phyloP scores from a whole-genome alignment of 495 filamentous ascomycete species.

The Hypoxylon fragiforme region DNA sequence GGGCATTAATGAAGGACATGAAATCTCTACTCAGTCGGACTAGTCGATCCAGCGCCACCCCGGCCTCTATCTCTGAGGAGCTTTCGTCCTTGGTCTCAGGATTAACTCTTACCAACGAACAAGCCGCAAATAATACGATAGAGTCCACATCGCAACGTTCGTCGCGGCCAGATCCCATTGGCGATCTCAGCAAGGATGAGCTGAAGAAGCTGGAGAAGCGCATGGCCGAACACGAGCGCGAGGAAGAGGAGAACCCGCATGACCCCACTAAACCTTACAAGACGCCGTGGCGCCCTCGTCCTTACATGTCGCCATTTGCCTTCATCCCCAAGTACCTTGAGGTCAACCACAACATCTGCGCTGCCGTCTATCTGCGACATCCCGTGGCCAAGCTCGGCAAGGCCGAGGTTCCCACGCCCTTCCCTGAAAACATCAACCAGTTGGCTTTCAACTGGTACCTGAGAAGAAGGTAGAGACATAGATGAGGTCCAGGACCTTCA shows the following conservation, averaged over 20 bases:
- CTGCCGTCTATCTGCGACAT: slow-evolving; percentile 92
- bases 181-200: slow-evolving; percentile 43
- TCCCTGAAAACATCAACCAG: slow-evolving; percentile 61
- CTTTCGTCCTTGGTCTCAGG: slow-evolving; percentile 33
- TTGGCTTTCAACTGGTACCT: slow-evolving; percentile 94
- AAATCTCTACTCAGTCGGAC: slow-evolving; percentile 31
- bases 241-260: slow-evolving; percentile 65
- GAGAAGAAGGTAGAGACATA: slow-evolving; percentile 66
- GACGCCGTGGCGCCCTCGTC: slow-evolving; percentile 87
- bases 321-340: slow-evolving; percentile 95
- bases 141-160: no score
- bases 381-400: slow-evolving; percentile 88
- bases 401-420: slow-evolving; percentile 90
- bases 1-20: slow-evolving; percentile 37
- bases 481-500: background rate
- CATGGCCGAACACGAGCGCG: slow-evolving; percentile 34
- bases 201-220: slow-evolving; percentile 36
- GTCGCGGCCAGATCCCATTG: no score
- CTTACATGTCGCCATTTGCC: slow-evolving; percentile 87
- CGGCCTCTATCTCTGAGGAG: slow-evolving; percentile 33
- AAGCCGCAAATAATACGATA: no score
- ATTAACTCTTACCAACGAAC: slow-evolving; percentile 20
- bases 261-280: slow-evolving; percentile 81
- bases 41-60: slow-evolving; percentile 20
- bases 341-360: slow-evolving; percentile 94